Evolutionary conservation across 495 filamentous ascomycete species (phyloP), one percentile per base, ranked within the genome.

Genomic region (Penicillium turbatum): DNA sequence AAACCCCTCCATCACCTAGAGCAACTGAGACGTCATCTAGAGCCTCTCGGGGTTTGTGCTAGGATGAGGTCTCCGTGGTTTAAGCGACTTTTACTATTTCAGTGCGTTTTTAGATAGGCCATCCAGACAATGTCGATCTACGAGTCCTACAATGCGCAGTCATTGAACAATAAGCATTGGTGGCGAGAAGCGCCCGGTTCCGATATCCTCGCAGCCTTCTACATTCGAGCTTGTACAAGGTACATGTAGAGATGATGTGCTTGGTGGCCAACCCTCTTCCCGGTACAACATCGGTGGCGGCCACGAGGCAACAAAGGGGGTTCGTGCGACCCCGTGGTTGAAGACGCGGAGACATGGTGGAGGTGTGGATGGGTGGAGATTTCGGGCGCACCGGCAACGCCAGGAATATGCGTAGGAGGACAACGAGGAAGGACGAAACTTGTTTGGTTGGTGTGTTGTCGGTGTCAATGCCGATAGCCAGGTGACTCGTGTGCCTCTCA

Each of bases 301-400:
- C 49, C 29, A 43, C 31, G 49, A 51, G 39, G 49, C 30, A 51
- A 35, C 40, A 38, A 30, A 9, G 34, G 27, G 16, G 37, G 48
- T 30, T 37, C 13, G 48, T 48, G 48, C 49, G n/a, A 32, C 24
- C 40, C 11, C 19, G 5, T 40, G 19, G 38, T 6, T 1, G 40
- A 43, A 42, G 13, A n/a, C n/a, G 8, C 42, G 48, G 38, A 43
- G 38, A 51, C 32, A 42, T 42, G 38, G 38, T 19, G 38, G 48
- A 51, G 48, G 37, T 41, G 48, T 40, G 36, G 48, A 31, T n/a
- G 24, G 48, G 48, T 34, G 48, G 48, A 41, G 36, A 29, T 24
- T 24, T 42, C 48, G 48, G 48, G 42, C 16, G 38, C 35, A 13
- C 48, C 48, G 48, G 48, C 13, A 42, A 41, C 37, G 37, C 48